Evolutionary conservation across 257 asterid species (phyloP), one percentile per base, ranked within the genome.

Genomic region (Avicennia marina): DNA sequence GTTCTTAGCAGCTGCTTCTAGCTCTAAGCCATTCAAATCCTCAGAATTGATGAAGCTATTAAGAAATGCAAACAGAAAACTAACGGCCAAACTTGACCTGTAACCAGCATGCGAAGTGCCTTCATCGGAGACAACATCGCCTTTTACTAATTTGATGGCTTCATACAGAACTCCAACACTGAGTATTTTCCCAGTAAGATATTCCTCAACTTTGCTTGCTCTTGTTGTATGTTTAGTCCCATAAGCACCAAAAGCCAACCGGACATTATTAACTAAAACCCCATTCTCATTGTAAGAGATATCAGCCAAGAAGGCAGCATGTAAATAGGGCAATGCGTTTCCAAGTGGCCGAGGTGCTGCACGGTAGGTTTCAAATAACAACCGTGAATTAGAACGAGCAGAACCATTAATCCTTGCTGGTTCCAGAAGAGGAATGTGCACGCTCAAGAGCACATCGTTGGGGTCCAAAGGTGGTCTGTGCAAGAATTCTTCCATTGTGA

Each of bases 261-360:
- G 70, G 19, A 73, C 44, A 47, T n/a, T 33, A 32, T 78, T 73
- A 18, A 82, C 62, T n/a, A 63, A 7, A 57, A 68, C 34, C 32
- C 86, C 84, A 33, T 53, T 45, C 60, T 50, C n/a, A 49, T 41
- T 34, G 62, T 13, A 46, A 53, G 72, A 75, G 44, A 78, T 42
- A 65, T 75, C 81, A 12, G 83, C 86, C 52, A 74, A 71, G 73
- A 82, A 85, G 40, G 91, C 82, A 46, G 89, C 81, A 55, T 80
- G 80, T 55, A 76, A 50, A 71, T 82, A 82, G n/a, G 95, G 86
- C 70, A 85, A 63, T 4, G 95, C 86, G 69, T 72, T 82, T 66
- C 95, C 95, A 56, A 75, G 67, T 25, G 83, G 95, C 62, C 89
- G 67, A 11, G 91, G 89, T 7, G 91, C 51, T 51, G 86, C 79